Percentiles rank a stretch among this genome's conserved stretches.
Evolutionary conservation across 805 yeast species (phyloP).

Genomic region (Teunomyces pallodes): DNA sequence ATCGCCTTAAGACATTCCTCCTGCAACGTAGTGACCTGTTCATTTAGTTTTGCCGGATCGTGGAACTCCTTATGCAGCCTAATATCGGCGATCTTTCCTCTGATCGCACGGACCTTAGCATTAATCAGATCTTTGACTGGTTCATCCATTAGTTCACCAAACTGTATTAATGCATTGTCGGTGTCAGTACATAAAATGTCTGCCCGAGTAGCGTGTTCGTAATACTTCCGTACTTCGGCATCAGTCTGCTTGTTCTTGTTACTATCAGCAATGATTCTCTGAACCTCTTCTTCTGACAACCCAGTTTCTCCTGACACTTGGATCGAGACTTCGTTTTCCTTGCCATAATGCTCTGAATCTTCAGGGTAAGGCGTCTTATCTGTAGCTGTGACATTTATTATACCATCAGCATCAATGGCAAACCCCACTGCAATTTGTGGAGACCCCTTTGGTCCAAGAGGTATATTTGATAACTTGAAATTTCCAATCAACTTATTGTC

Average conservation of each 20-base stretch:
- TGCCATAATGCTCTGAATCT: constrained; percentile 36
- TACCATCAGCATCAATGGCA: constrained; percentile 81
- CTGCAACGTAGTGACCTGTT: constrained; percentile 39
- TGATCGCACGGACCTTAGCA: constrained; percentile 17
- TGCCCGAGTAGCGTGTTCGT: constrained; percentile 74
- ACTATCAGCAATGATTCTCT: constrained; percentile 63
- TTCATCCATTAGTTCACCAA: constrained; percentile 45
- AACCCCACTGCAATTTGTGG: constrained; percentile 78
- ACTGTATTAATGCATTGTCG: constrained; percentile 79
- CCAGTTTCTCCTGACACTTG: constrained; percentile 47
- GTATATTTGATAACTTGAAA: constrained; percentile 68
- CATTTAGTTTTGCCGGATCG: constrained; percentile 30
- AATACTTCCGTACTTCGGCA: constrained; percentile 54
- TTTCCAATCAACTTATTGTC: constrained; percentile 78
- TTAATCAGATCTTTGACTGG: constrained; percentile 44
- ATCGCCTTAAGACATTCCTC: constrained; percentile 37
- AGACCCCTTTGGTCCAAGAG: constrained; percentile 73
- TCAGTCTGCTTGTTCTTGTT: constrained; percentile 60
- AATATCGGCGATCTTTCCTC: constrained; percentile 32
- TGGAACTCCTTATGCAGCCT: constrained; percentile 29
- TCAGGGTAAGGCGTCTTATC: constrained; percentile 46
- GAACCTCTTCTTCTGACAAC: constrained; percentile 65
- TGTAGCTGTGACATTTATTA: constrained; percentile 55
- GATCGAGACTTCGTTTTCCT: constrained; percentile 51
- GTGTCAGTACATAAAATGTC: constrained; percentile 84